These are phyloP conservation scores for Vaccinium macrocarpon DNA, from an alignment of 148 eudicot species.

Conservation along the genomic window DNA sequence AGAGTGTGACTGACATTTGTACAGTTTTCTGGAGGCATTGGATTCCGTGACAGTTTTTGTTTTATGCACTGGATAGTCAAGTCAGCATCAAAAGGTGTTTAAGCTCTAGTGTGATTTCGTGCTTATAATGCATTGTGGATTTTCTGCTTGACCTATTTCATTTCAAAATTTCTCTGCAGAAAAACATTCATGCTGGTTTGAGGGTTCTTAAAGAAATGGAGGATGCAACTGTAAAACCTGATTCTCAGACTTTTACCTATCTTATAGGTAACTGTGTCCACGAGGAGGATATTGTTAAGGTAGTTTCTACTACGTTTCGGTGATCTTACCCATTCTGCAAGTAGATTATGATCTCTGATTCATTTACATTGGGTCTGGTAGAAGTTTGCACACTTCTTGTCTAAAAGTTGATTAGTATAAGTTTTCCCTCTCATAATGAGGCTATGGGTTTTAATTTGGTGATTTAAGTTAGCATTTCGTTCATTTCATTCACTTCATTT, in stretches of 20 bases:
- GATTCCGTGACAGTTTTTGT: slow-evolving; percentile 8
- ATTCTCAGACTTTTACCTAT: slow-evolving; percentile 72
- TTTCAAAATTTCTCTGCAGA: slow-evolving; percentile 48
- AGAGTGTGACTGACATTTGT: neutral
- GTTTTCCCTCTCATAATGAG: neutral
- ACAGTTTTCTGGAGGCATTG: neutral
- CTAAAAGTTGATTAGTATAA: neutral
- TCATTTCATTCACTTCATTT: neutral
- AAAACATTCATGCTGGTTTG: slow-evolving; percentile 47
- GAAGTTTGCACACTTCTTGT: neutral
- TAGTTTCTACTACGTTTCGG: slow-evolving; percentile 11
- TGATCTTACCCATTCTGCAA: slow-evolving; percentile 2
- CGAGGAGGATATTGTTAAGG: slow-evolving; percentile 76
- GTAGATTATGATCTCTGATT: neutral
- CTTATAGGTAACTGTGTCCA: slow-evolving; percentile 52
- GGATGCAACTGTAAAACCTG: slow-evolving; percentile 60
- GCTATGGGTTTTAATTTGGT: neutral
- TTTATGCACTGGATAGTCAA: slow-evolving; percentile 7
- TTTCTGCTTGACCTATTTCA: slow-evolving; percentile 18
- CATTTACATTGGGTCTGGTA: neutral
- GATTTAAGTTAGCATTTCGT: neutral
- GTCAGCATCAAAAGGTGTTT: slow-evolving; percentile 7
- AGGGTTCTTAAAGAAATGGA: slow-evolving; percentile 73
- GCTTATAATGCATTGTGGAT: neutral
- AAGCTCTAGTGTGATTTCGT: neutral